Conservation (phyloP, 2,329 filamentous ascomycete species). For the Pleoardoris graminearum region DNA sequence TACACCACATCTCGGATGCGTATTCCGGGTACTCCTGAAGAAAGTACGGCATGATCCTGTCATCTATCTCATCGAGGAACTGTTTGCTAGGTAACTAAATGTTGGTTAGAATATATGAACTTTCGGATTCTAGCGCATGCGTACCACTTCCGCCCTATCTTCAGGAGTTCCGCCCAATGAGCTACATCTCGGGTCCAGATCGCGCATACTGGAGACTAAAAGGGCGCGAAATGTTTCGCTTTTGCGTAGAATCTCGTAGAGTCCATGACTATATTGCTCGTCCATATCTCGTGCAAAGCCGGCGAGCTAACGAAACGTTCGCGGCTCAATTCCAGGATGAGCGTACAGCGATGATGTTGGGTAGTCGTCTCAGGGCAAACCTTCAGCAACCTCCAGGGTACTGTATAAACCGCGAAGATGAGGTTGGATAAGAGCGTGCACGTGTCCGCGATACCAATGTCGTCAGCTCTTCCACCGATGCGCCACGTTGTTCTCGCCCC, state of each 20-base stretch:
- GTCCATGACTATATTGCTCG: background rate
- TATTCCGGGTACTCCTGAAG: slow-evolving; percentile 1
- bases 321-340: background rate
- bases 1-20: background rate
- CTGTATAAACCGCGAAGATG: background rate
- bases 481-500: background rate
- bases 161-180: background rate
- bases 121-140: background rate
- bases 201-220: background rate
- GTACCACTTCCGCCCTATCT: background rate
- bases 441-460: background rate
- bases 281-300: background rate
- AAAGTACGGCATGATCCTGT: background rate
- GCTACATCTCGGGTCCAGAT: background rate
- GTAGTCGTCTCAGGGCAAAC: background rate
- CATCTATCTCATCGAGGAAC: background rate
- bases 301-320: background rate
- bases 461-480: background rate
- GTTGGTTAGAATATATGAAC: background rate
- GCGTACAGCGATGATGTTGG: background rate
- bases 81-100: slow-evolving; percentile 4
- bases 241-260: background rate
- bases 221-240: background rate
- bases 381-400: background rate
- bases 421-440: background rate